These are phyloP conservation scores for Schizophyllum amplum DNA, from an alignment of 1,284 basidiomycete genomes.

Conservation along the genomic window DNA sequence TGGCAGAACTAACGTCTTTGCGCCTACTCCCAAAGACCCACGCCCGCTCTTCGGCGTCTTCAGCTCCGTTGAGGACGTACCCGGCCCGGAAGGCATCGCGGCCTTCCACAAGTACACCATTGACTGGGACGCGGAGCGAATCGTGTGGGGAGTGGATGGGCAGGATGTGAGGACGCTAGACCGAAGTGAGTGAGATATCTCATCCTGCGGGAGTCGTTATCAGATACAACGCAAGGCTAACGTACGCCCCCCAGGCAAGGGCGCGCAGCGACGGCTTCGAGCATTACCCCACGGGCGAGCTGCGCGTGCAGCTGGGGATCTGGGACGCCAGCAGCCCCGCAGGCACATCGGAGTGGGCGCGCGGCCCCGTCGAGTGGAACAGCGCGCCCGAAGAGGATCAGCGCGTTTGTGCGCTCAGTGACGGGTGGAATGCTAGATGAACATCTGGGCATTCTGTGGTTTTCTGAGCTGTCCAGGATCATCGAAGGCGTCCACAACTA, in stretches of 20 bases:
- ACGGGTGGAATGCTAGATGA: constrained; percentile 30
- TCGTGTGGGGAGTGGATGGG: constrained; percentile 37
- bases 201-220: no score
- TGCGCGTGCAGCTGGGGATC: constrained; percentile 31
- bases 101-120: constrained; percentile 31
- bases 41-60: constrained; percentile 32
- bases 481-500: no score
- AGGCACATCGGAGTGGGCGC: constrained; percentile 39
- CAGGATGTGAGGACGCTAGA: constrained; percentile 26
- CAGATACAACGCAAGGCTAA: no score
- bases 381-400: constrained; percentile 24
- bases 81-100: constrained; percentile 15
- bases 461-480: no score
- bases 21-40: constrained; percentile 23
- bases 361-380: constrained; percentile 37
- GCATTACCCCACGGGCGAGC: constrained; percentile 20
- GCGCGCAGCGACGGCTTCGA: constrained; percentile 7
- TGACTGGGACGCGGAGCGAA: constrained; percentile 32
- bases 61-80: constrained; percentile 25
- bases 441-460: no score
- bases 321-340: constrained; percentile 39
- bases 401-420: constrained; percentile 30
- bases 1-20: constrained; percentile 43
- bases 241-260: not conserved
- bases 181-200: constrained; percentile 27